Conservation (phyloP, 768 basidiomycete species). For the Pulveroboletus sp. region DNA sequence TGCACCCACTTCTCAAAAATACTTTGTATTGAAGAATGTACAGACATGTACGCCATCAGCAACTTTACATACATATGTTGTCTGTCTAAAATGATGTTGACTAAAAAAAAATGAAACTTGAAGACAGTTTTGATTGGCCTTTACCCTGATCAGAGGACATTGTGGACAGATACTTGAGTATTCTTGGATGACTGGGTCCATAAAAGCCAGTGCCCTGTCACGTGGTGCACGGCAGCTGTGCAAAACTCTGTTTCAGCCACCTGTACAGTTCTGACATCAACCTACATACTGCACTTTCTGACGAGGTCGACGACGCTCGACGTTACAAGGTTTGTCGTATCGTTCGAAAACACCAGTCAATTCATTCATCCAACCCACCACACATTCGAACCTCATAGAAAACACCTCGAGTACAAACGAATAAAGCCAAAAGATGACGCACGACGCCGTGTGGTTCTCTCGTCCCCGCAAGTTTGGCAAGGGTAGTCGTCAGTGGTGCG, state of each 20-base stretch:
- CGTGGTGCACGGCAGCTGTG: not conserved
- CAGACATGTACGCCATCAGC: too few species aligned
- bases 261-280: conserved; percentile 18
- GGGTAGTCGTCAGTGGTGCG: conserved; percentile 75
- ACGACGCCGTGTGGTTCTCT: conserved; percentile 98
- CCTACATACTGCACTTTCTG: too few species aligned
- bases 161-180: too few species aligned
- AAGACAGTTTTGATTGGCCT: too few species aligned
- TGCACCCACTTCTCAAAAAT: too few species aligned
- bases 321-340: conserved; percentile 17
- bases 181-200: too few species aligned
- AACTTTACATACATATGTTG: too few species aligned
- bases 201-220: not conserved
- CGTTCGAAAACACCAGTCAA: not conserved
- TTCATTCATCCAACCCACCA: not conserved
- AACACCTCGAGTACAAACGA: not conserved
- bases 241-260: conserved; percentile 24
- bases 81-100: too few species aligned
- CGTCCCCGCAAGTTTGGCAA: conserved; percentile 94
- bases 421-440: conserved; percentile 92
- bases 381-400: not conserved
- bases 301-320: not conserved
- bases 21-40: too few species aligned
- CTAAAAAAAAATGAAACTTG: too few species aligned
- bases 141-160: too few species aligned